Evolutionary conservation across 768 basidiomycete genomes (phyloP).

Genomic region (Rhizopogon vulgaris): DNA sequence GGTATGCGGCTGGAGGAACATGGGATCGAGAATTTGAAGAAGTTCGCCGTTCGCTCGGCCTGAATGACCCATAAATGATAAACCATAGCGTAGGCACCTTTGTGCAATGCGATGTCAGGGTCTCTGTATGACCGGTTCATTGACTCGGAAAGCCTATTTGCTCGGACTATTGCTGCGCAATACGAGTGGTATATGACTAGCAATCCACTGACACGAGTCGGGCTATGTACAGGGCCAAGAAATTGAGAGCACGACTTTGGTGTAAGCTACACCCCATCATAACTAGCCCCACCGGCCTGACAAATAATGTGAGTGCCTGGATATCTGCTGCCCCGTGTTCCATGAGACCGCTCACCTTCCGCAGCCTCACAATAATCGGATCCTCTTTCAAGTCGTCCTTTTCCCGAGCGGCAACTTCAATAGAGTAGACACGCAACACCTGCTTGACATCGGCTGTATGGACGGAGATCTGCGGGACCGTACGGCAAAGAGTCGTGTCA

Average conservation of each 20-base stretch:
- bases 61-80: conserved; percentile 3
- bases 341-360: conserved; percentile 55
- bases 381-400: conserved; percentile 84
- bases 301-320: conserved; percentile 9
- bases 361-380: conserved; percentile 72
- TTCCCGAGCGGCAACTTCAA: conserved; percentile 83
- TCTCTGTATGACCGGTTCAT: not conserved
- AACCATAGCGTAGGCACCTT: not conserved
- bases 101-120: conserved; percentile 1
- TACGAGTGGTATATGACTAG: not conserved
- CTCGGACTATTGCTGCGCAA: not conserved
- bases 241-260: conserved; percentile 6
- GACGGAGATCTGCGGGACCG: conserved; percentile 72
- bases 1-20: conserved; percentile 75
- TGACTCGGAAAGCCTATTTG: not conserved
- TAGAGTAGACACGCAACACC: conserved; percentile 70
- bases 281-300: conserved; percentile 84
- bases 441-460: conserved; percentile 85
- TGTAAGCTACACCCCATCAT: conserved; percentile 63
- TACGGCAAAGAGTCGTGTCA: conserved; percentile 12
- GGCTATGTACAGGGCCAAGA: not conserved
- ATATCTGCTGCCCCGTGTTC: conserved; percentile 1
- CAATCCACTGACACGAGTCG: not conserved
- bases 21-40: conserved; percentile 57
- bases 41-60: conserved; percentile 29